Base-by-base conservation (phyloP, 2,329 filamentous ascomycete genomes). In the Triangularia verruculosa region DNA sequence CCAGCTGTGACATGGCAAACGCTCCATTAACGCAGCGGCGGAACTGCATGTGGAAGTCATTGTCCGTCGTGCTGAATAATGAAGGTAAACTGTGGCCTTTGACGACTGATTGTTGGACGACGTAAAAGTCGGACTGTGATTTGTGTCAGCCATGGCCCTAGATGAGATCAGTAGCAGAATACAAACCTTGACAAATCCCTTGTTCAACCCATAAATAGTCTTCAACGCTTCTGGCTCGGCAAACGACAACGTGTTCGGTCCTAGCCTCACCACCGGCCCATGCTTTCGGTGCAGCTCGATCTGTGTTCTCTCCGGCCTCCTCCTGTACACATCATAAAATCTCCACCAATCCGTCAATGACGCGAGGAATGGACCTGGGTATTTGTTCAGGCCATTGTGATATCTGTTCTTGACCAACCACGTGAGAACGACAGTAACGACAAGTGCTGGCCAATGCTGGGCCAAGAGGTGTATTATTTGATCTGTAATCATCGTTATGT, bases 181-280 rank as follows among this genome's bases (percentile, higher is more conserved):
- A 54, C 13, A 25, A 25, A 90, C 90, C 84, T 95, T 95, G 56
- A 84, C 78, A 69, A 92, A 90, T 0, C 90, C 90, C 75, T 93
- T 93, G 74, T 93, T 94, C 52, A 94, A 76, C 0, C 91, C 91
- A 73, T 95, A 96, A 53, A 95, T 93, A 11, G 80, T 79, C 76
- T 90, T 91, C 69, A 94, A 79, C 0, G 90, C 89, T 64, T 84
- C 84, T 0, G 91, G 90, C 68, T 92, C 84, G 2, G 89, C 84
- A 71, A 95, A 92, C 0, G 89, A 92, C 1, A 95, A 76, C 0
- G 79, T 79, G 67, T 93, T 93, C 1, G 91, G 91, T 0, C 90
- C 91, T 3, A 93, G 76, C 1, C 91, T 83, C 1, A 95, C 89
- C 2, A 94, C 80, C 71, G 90, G 85, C 55, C 91, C 91, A 76